Base-by-base conservation (phyloP, 2,329 filamentous ascomycete species). In the Claviceps sp. region DNA sequence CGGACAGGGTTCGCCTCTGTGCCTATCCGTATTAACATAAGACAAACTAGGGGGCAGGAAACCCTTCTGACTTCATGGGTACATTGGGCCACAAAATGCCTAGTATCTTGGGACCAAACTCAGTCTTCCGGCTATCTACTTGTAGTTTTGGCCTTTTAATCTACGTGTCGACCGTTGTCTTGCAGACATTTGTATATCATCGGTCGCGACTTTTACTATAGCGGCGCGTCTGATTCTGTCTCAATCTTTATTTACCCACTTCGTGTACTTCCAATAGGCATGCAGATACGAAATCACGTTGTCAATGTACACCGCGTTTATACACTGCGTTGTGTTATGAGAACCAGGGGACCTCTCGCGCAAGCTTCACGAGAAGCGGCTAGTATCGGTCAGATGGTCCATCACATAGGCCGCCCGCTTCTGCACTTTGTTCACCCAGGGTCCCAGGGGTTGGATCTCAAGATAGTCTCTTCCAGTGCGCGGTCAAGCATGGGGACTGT, bases 401-500 rank as follows among this genome's bases (percentile, higher is more conserved):
- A 44, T 66, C 73, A 60, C 76, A 72, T 64, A 69, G 75, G 63
- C 74, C 75, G 61, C 69, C 69, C 54, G 83, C 83, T 59, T 81
- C 79, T 43, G 70, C 70, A 22, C 80, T 80, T 83, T 65, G 57
- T 83, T 47, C 66, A 75, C 51, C 75, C 73, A 17, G 70, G 68
- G 47, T 66, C 71, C n/a, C 68, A 68, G 52, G 67, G 70, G 47
- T 66, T 68, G 49, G 62, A 66, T 22, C 20, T 46, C 40, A 54
- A 47, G 2, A 45, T 43, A 16, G 44, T 44, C 14, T 37, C 51
- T 2, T 44, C 50, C n/a, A 46, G 47, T 39, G 52, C 42, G 20
- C 56, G 53, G 13, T 49, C 52, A 45, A 8, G 8, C 20, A 17
- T 39, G 29, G 22, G 42, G 34, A 20, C 37, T 20, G 4, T 23